Conservation (phyloP, 2,329 filamentous ascomycete species). For the Metarhizium anisopliae region DNA sequence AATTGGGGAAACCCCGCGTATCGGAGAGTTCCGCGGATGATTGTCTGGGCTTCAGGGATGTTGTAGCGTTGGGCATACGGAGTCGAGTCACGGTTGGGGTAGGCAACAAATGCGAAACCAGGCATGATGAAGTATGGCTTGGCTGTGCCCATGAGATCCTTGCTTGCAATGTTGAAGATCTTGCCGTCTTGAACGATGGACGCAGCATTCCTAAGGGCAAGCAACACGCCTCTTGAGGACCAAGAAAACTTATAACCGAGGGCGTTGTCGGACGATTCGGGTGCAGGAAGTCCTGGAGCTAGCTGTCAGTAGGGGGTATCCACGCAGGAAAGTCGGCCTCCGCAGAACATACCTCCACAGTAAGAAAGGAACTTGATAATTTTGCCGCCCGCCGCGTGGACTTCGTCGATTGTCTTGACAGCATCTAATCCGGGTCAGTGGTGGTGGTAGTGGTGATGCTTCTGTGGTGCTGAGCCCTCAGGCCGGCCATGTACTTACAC, state of each 20-base stretch:
- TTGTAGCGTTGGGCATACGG: conserved; percentile 80
- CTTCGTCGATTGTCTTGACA: conserved; percentile 77
- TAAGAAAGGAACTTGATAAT: conserved; percentile 73
- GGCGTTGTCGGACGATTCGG: conserved; percentile 75
- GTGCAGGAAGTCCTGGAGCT: conserved; percentile 51
- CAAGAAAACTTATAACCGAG: conserved; percentile 84
- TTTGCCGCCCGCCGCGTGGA: conserved; percentile 83
- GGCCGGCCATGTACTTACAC: conserved; percentile 15
- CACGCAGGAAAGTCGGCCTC: not conserved
- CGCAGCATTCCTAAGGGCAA: conserved; percentile 80
- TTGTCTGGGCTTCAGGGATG: conserved; percentile 87
- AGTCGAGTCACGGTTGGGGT: conserved; percentile 87
- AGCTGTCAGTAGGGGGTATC: not conserved
- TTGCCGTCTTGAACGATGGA: conserved; percentile 75
- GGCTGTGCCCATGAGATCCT: conserved; percentile 74
- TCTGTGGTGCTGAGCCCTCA: not conserved
- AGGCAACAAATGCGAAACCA: conserved; percentile 81
- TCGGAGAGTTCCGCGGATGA: conserved; percentile 72
- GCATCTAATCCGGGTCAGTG: conserved; percentile 47
- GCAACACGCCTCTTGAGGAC: conserved; percentile 72
- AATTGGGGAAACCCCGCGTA: conserved; percentile 90
- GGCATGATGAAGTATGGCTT: conserved; percentile 88
- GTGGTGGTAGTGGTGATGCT: not conserved
- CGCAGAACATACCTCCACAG: conserved; percentile 47
- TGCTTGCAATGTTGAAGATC: conserved; percentile 50